Base-by-base conservation (phyloP, 768 basidiomycete species). In the Serendipita indica region DNA sequence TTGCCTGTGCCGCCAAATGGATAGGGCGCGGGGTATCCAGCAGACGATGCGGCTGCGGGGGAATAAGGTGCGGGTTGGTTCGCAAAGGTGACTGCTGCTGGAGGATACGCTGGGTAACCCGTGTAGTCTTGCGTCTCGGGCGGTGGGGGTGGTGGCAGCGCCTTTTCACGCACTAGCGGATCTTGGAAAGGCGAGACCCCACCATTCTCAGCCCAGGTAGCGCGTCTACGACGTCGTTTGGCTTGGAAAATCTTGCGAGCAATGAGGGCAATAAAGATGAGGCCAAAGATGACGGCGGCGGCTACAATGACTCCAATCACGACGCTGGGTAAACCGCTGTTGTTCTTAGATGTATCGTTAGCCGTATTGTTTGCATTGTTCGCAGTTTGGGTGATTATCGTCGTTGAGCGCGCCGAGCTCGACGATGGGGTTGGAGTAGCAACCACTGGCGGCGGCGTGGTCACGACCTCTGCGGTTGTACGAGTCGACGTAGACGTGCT, bases 201-300 rank as follows among this genome's bases (percentile, higher is more conserved):
- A 12, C 13, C 13, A 27, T 13, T 18, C n/a, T 28, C 25, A 4
- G 49, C 49, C 49, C 49, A 54, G n/a, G 49, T 54, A 16, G n/a
- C n/a, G 22, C 49, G 49, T 33, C 49, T 54, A 33, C 32, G 22
- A 28, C 49, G 49, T 54, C 49, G 12, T n/a, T 28, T 18, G 3
- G 49, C 20, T 30, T 54, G 49, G 49, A 54, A 54, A 27, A 54
- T 33, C 32, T 54, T 54, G 18, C 49, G 49, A 28, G 49, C 49
- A 18, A 54, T 54, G 22, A 54, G 49, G 22, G 25, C 22, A 25
- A 54, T 54, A 18, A 54, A 54, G 49, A 54, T 54, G 22, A 54
- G 49, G 22, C 49, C 49, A 28, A 54, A 54, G 22, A 54, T 54
- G 49, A 54, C 49, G n/a, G 49, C 22, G 25, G 49, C 49, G n/a